These are phyloP conservation scores for Aspergillus sp. DNA, from an alignment of 2,329 filamentous ascomycete species.

Conservation along the genomic window DNA sequence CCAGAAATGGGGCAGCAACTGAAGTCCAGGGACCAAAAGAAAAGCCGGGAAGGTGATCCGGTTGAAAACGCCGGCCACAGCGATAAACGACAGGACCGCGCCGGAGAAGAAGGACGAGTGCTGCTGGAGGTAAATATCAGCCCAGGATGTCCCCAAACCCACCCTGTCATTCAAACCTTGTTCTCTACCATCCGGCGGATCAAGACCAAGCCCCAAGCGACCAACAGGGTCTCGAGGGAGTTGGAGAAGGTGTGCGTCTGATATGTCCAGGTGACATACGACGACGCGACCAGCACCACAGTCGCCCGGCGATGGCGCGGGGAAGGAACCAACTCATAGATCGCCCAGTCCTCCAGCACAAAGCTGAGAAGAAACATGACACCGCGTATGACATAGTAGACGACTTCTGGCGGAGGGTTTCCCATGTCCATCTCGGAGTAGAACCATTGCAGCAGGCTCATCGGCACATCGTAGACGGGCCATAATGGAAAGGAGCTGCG, in stretches of 20 bases:
- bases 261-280: conserved; percentile 97
- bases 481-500: conserved; percentile 95
- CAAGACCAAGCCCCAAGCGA: conserved; percentile 87
- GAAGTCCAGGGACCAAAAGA: conserved; percentile 70
- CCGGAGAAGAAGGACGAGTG: conserved; percentile 67
- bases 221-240: conserved; percentile 84
- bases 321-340: conserved; percentile 79
- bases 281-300: conserved; percentile 79
- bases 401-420: conserved; percentile 64
- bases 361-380: conserved; percentile 95
- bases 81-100: conserved; percentile 67
- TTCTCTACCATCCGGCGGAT: conserved; percentile 75
- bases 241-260: conserved; percentile 98
- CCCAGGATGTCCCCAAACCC: conserved; percentile 1
- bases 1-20: conserved; percentile 74
- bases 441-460: conserved; percentile 85
- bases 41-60: conserved; percentile 96
- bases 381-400: conserved; percentile 80
- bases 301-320: conserved; percentile 62
- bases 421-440: conserved; percentile 76
- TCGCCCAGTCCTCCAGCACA: conserved; percentile 93
- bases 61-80: conserved; percentile 85
- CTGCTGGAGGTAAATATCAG: conserved; percentile 42
- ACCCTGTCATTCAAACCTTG: conserved; percentile 46
- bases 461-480: conserved; percentile 87